These are phyloP conservation scores for Porphyrellus sp. DNA, from an alignment of 1,284 basidiomycete species.

Conservation along the genomic window DNA sequence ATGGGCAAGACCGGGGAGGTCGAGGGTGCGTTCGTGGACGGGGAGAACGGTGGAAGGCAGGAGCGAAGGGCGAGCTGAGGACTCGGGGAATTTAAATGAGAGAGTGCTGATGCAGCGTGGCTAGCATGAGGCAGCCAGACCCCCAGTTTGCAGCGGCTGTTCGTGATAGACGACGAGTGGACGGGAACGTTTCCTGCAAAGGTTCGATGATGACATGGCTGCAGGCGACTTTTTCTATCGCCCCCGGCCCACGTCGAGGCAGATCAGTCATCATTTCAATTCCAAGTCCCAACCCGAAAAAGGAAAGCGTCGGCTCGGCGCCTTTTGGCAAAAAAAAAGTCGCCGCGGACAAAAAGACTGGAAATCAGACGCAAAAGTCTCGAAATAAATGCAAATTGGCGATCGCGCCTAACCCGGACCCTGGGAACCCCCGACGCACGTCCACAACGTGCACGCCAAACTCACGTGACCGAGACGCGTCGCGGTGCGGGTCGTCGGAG, in stretches of 20 bases:
- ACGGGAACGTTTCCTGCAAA: constrained; percentile 31
- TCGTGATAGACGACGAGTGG: constrained; percentile 36
- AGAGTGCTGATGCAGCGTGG: constrained; percentile 52
- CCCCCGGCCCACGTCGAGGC: constrained; percentile 18
- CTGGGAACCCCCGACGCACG: too few species aligned
- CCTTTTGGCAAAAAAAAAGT: too few species aligned
- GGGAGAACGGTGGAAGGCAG: constrained; percentile 24
- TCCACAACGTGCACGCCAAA: not conserved
- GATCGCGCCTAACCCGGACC: constrained; percentile 21
- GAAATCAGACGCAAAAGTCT: constrained; percentile 7
- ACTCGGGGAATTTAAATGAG: constrained; percentile 45
- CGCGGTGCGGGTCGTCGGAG: constrained; percentile 33
- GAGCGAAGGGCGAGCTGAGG: constrained; percentile 32
- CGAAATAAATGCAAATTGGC: constrained; percentile 19
- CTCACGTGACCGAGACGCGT: constrained; percentile 33
- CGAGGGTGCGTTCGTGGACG: constrained; percentile 28
- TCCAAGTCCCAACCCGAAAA: constrained; percentile 27
- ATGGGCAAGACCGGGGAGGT: constrained; percentile 27
- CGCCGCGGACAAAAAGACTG: not conserved
- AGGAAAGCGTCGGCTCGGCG: constrained; percentile 24
- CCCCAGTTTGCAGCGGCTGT: constrained; percentile 32
- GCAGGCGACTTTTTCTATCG: constrained; percentile 33
- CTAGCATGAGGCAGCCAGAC: constrained; percentile 52
- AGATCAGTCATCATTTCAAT: constrained; percentile 38
- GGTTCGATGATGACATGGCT: constrained; percentile 29